phyloP scores from a whole-genome alignment of 2,329 filamentous ascomycete species.

The Falciphora oryzae region DNA sequence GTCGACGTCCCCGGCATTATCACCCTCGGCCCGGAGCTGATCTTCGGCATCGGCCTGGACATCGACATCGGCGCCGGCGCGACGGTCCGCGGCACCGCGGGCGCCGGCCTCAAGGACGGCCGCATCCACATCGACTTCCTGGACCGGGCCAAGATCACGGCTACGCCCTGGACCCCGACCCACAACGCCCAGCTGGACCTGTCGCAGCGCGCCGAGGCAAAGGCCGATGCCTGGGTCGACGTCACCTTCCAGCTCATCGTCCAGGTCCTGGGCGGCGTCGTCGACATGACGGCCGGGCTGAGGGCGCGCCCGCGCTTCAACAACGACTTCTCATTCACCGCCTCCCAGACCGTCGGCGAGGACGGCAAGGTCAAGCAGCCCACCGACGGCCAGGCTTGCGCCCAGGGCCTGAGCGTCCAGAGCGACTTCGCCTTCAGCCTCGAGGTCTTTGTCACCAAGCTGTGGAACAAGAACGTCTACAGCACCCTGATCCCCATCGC shows the following conservation, averaged over 20 bases:
- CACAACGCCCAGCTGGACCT: slow-evolving; percentile 16
- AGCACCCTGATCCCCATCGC: slow-evolving; percentile 21
- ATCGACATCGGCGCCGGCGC: slow-evolving; percentile 13
- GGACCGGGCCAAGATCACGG: slow-evolving; percentile 15
- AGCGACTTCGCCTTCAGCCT: slow-evolving; percentile 23
- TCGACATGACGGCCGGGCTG: slow-evolving; percentile 23
- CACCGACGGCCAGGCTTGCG: slow-evolving; percentile 14
- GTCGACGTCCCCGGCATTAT: slow-evolving; percentile 35
- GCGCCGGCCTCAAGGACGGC: slow-evolving; percentile 18
- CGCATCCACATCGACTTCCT: slow-evolving; percentile 24
- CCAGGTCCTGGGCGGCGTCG: slow-evolving; percentile 19
- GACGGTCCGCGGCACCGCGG: slow-evolving; percentile 16
- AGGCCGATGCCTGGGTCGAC: slow-evolving; percentile 20
- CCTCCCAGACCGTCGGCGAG: slow-evolving; percentile 15
- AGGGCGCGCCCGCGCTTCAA: slow-evolving; percentile 22
- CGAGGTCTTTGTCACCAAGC: slow-evolving; percentile 21
- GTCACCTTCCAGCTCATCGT: slow-evolving; percentile 19
- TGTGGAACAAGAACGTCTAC: slow-evolving; percentile 22
- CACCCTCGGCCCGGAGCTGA: slow-evolving; percentile 15
- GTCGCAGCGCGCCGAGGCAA: slow-evolving; percentile 17
- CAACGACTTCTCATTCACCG: slow-evolving; percentile 19
- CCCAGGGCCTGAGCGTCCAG: slow-evolving; percentile 19
- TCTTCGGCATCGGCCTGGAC: slow-evolving; percentile 11
- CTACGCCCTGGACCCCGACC: slow-evolving; percentile 17
- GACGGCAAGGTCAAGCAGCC: slow-evolving; percentile 13